Evolutionary conservation across 148 eudicot species (phyloP).

Genomic region (Diospyros kaki): DNA sequence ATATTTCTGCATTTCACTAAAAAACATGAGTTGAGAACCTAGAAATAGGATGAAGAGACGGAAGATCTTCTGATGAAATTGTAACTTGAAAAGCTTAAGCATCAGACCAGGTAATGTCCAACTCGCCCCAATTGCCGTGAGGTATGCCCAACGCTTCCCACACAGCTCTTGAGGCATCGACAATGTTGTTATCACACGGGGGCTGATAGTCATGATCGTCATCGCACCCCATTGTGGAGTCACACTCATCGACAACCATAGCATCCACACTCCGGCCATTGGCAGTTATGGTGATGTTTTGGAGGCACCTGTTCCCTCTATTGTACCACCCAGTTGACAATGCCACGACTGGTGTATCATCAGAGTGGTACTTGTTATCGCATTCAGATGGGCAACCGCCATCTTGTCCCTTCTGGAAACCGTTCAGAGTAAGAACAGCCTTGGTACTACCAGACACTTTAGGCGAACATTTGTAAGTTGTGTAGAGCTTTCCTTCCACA

Average conservation of each 20-base stretch:
- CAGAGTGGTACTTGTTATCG: background rate
- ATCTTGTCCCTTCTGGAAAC: background rate
- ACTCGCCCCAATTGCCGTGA: slow-evolving; percentile 21
- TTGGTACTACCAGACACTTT: background rate
- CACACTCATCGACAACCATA: background rate
- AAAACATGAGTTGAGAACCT: too few species aligned
- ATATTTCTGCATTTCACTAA: too few species aligned
- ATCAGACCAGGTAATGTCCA: slow-evolving; percentile 39
- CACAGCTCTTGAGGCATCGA: slow-evolving; percentile 34
- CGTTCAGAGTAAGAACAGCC: background rate
- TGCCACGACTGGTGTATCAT: slow-evolving; percentile 2
- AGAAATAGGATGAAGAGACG: too few species aligned
- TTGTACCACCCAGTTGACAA: slow-evolving; percentile 10
- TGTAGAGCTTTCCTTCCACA: slow-evolving; percentile 1
- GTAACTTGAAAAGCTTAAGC: slow-evolving; percentile 7
- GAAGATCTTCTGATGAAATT: background rate
- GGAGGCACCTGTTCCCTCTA: background rate
- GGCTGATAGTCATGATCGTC: too few species aligned
- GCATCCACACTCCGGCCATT: slow-evolving; percentile 8
- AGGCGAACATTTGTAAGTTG: slow-evolving; percentile 7
- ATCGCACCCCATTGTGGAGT: background rate
- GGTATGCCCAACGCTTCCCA: slow-evolving; percentile 40
- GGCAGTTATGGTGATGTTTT: background rate
- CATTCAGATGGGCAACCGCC: slow-evolving; percentile 9
- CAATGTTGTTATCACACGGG: slow-evolving; percentile 26